These are phyloP conservation scores for Termitomyces bulborhizus DNA, from an alignment of 768 basidiomycete species.

Conservation along the genomic window DNA sequence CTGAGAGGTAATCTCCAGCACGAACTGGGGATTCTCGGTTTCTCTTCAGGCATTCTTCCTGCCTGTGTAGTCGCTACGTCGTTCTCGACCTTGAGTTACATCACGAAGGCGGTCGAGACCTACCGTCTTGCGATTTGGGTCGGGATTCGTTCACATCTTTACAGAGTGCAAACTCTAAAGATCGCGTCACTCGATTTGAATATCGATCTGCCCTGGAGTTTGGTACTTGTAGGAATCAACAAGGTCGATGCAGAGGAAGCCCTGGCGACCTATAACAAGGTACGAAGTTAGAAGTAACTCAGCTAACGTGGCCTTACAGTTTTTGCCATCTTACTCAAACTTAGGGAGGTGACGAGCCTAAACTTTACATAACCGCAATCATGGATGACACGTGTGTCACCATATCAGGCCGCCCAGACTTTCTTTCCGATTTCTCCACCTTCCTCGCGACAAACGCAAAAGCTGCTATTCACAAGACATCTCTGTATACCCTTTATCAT, in stretches of 20 bases:
- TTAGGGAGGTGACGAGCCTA: conserved; percentile 11
- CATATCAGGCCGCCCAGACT: conserved; percentile 51
- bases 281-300: conserved; percentile 4
- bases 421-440: conserved; percentile 36
- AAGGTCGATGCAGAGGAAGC: conserved; percentile 22
- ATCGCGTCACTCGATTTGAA: conserved; percentile 21
- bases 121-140: conserved; percentile 51
- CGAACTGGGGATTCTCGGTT: conserved; percentile 36
- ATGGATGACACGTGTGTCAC: conserved; percentile 43
- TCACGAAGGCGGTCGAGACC: conserved; percentile 37
- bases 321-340: conserved; percentile 3
- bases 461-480: conserved; percentile 34
- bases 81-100: conserved; percentile 29
- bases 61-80: conserved; percentile 48
- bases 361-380: conserved; percentile 45
- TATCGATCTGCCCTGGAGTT: conserved; percentile 18
- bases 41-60: conserved; percentile 52
- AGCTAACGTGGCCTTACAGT: conserved; percentile 5
- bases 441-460: conserved; percentile 23
- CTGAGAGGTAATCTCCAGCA: conserved; percentile 30
- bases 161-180: conserved; percentile 18
- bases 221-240: conserved; percentile 20
- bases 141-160: conserved; percentile 34
- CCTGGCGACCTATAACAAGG: conserved; percentile 15
- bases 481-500: conserved; percentile 51